Conservation (phyloP, 2,329 filamentous ascomycete genomes). For the Neoascochyta sp. region DNA sequence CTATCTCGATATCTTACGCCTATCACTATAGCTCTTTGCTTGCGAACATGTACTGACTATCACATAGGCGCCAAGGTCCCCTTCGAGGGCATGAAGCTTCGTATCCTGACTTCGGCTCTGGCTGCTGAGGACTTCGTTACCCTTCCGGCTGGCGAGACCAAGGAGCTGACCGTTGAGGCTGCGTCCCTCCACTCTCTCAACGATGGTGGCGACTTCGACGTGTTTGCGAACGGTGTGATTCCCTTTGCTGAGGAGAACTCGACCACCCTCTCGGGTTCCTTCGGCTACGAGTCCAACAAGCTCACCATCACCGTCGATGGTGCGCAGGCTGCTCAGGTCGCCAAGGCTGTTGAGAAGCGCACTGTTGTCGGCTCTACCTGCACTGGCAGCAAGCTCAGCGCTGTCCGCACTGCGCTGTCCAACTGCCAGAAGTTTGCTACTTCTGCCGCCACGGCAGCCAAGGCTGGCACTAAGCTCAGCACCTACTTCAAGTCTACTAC, state of each 20-base stretch:
- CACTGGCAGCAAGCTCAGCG: constrained; percentile 45
- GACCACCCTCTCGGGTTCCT: constrained; percentile 51
- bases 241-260: constrained; percentile 46
- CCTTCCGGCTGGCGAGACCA: constrained; percentile 47
- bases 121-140: constrained; percentile 50
- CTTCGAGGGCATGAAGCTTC: constrained; percentile 55
- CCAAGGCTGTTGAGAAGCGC: constrained; percentile 49
- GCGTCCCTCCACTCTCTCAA: constrained; percentile 54
- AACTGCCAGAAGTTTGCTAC: constrained; percentile 55
- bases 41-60: constrained; percentile 5
- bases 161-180: constrained; percentile 54
- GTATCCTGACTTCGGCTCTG: constrained; percentile 46
- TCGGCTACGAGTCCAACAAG: constrained; percentile 58
- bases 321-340: constrained; percentile 48
- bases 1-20: not conserved
- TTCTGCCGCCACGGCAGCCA: constrained; percentile 48
- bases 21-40: not conserved
- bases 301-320: constrained; percentile 58
- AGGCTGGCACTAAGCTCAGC: constrained; percentile 49
- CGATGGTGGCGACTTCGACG: constrained; percentile 52
- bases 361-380: constrained; percentile 54
- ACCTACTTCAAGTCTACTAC: constrained; percentile 63
- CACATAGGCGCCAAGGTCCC: constrained; percentile 41
- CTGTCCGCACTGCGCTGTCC: constrained; percentile 50
- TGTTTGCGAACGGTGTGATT: constrained; percentile 51